Evolutionary conservation across 306 rosid genomes (phyloP).

Genomic region (Purshia tridentata): DNA sequence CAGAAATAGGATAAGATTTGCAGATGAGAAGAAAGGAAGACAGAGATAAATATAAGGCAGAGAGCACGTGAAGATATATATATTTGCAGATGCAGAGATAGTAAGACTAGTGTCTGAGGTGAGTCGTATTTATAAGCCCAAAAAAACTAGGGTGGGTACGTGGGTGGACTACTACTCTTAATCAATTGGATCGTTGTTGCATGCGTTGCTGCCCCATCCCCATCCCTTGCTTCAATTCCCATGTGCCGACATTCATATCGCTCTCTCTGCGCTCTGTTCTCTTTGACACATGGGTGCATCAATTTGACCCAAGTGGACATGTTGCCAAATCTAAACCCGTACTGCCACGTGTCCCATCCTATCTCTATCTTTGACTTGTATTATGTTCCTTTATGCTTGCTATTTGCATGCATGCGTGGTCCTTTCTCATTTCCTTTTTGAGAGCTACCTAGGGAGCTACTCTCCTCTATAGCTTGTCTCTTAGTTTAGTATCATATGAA

Average conservation of each 20-base stretch:
- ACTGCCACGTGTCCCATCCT: slow-evolving; percentile 31
- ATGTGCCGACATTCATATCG: slow-evolving; percentile 36
- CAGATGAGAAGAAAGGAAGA: slow-evolving; percentile 28
- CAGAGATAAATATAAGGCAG: slow-evolving; percentile 8
- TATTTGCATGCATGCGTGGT: slow-evolving; percentile 9
- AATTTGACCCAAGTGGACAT: slow-evolving; percentile 36
- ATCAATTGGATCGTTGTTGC: too few species aligned
- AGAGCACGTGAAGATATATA: slow-evolving; percentile 45
- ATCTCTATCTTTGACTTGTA: slow-evolving; percentile 30
- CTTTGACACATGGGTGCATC: slow-evolving; percentile 23
- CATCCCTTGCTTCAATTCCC: slow-evolving; percentile 16
- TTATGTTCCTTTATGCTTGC: not conserved
- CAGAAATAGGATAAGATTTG: slow-evolving; percentile 48
- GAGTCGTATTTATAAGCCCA: slow-evolving; percentile 48
- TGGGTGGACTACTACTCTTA: too few species aligned
- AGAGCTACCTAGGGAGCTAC: not conserved
- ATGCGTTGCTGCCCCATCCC: not conserved
- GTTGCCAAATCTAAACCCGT: slow-evolving; percentile 38
- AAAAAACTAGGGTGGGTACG: not conserved
- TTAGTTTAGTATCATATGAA: too few species aligned
- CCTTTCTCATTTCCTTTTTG: slow-evolving; percentile 1
- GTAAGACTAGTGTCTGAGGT: not conserved
- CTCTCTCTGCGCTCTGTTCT: not conserved
- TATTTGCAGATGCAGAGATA: slow-evolving; percentile 38
- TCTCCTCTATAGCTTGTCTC: too few species aligned